Base-by-base conservation (phyloP, 2,329 filamentous ascomycete species). In the Spiromastix sp. region DNA sequence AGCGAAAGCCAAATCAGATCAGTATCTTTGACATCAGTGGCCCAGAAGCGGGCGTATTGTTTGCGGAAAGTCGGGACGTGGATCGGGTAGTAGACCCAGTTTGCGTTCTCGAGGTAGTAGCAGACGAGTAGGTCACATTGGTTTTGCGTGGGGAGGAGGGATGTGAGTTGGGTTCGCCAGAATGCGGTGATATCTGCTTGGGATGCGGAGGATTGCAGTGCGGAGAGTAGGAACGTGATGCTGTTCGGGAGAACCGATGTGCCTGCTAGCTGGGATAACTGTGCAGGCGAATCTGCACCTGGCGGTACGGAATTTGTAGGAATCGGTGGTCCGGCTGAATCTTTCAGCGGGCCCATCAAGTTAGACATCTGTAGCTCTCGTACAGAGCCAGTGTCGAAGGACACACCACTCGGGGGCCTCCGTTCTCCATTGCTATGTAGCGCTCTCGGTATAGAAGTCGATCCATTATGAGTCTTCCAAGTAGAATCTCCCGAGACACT, bases 1-100 rank as follows among this genome's bases (percentile, higher is more conserved):
- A 56, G 43, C 2, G 53, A 50, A 6, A 54, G 35, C 52, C 52
- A 56, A 21, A 55, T 49, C 4, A 57, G 40, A 38, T 55, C 49
- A 13, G 51, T 42, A 15, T 52, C 42, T 18, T 49, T 36, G 3
- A 49, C 30, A 4, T 40, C 39, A 11, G 30, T 40, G 4, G 46
- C 37, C 54, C 54, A 56, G 18, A 57, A 48, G 9, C 28, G 26
- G 1, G 44, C 42, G 34, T 55, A 56, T 34, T 49, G 43, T 10
- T 37, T 41, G 16, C 40, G 44, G 32, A 49, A 50, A 16, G 42
- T 42, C 7, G 48, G 47, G 12, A 45, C 39, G 22, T 50, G 47
- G 10, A 50, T 40, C 4, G 43, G 38, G 26, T 56, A 52, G 36
- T 52, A 53, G 6, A 55, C 40, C 44, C 48, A 55, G 34, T 56